These are phyloP conservation scores for Azolla pinnata DNA, from an alignment of 75 land plant genomes.

Conservation along the genomic window DNA sequence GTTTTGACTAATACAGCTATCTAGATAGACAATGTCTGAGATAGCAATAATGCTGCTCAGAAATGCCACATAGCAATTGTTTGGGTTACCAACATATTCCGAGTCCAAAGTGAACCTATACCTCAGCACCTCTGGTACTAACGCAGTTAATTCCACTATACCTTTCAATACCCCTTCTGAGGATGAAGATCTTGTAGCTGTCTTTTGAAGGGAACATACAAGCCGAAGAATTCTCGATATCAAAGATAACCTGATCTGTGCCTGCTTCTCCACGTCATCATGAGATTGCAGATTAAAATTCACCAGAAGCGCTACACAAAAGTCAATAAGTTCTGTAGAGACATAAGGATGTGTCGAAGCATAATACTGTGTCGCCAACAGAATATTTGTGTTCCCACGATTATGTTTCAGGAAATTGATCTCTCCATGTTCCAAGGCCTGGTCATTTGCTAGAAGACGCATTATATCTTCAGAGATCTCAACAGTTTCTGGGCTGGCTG, in stretches of 20 bases:
- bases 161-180: not conserved
- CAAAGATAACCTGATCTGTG: not conserved
- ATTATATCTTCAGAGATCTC: slow-evolving; percentile 1
- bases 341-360: not conserved
- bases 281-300: not conserved
- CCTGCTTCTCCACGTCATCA: not conserved
- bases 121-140: not conserved
- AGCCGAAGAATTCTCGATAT: slow-evolving; percentile 1
- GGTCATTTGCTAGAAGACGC: not conserved
- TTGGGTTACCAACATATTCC: not conserved
- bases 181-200: not conserved
- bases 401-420: not conserved
- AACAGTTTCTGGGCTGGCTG: not conserved
- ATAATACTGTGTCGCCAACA: not conserved
- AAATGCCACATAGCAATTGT: slow-evolving; percentile 4
- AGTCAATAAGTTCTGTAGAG: not conserved
- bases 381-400: not conserved
- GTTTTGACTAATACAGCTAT: not conserved
- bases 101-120: not conserved
- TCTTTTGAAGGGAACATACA: not conserved
- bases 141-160: not conserved
- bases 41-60: slow-evolving; percentile 1
- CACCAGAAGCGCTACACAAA: not conserved
- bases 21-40: not conserved
- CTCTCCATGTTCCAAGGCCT: not conserved